phyloP scores from a whole-genome alignment of 305 asterid species.

The Fraxinus platypoda region DNA sequence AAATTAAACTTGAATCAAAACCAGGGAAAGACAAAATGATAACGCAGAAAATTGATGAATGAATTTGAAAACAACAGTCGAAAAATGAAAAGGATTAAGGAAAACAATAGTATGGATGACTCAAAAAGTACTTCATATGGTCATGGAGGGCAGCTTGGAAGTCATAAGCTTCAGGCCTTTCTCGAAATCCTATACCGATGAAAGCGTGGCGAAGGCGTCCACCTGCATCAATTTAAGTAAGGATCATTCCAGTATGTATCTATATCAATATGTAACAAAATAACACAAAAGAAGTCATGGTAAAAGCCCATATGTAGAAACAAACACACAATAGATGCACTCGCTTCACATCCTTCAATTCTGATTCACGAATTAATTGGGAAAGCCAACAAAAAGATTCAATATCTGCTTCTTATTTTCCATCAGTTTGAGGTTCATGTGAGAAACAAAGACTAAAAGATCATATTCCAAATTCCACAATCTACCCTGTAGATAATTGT shows the following conservation, averaged over 20 bases:
- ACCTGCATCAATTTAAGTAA: slow-evolving; percentile 40
- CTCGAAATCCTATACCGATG: slow-evolving; percentile 95
- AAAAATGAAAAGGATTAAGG: neutral
- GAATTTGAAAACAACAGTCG: neutral
- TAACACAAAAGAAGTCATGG: neutral
- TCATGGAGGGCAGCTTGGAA: slow-evolving; percentile 98
- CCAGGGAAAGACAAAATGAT: neutral
- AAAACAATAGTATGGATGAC: slow-evolving; percentile 4
- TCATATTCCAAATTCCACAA: neutral
- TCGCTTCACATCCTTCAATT: neutral
- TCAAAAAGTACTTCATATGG: slow-evolving; percentile 77
- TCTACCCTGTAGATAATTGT: neutral
- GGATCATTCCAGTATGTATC: neutral
- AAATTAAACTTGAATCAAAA: neutral
- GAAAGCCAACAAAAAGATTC: neutral
- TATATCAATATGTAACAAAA: neutral
- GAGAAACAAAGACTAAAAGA: neutral
- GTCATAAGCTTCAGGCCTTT: slow-evolving; percentile 93
- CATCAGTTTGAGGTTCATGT: neutral
- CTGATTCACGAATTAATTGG: neutral
- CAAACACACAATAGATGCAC: neutral
- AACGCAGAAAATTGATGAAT: neutral
- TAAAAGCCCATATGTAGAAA: neutral
- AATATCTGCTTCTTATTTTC: neutral
- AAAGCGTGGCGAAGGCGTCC: slow-evolving; percentile 98